Evolutionary conservation across 208 protist genomes (phyloP), one percentile per base, ranked within the genome.

Genomic region (Leishmania mexicana): DNA sequence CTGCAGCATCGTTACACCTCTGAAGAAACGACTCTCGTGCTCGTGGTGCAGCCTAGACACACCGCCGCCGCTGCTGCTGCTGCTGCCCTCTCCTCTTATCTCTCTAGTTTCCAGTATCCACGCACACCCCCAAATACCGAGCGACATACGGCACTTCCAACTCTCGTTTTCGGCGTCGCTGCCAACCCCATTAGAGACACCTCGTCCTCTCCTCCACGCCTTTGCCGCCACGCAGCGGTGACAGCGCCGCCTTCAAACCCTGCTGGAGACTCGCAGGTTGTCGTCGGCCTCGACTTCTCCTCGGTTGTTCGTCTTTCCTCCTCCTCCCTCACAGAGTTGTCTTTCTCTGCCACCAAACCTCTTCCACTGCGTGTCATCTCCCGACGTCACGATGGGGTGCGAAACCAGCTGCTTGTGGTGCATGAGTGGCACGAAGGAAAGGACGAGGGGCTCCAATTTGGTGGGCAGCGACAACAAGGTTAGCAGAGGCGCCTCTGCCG

Each of bases 311-410:
- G 60, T 31, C 58, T 3, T 78, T 47, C 42, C 42, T 47, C 42
- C 42, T 47, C 10, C 45, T 47, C 45, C 45, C 31, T 76, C 17
- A 64, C 68, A 15, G 65, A 38, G 19, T 76, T 65, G 31, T 47
- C 7, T 7, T 3, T n/a, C 67, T 47, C 38, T 72, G 67, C 2
- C 60, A 5, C 71, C 58, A 13, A 38, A 13, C 67, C 21, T 19
- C 38, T 54, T 35, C 11, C 28, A 74, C 35, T 21, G 70, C 70
- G 45, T 53, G n/a, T 74, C 65, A 53, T 81, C 47, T 60, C 74
- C 57, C 42, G 47, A 60, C 42, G 35, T 71, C 17, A 57, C 24
- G 47, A 91, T 91, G 88, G 85, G 85, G 54, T 91, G 88, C 77
- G 73, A 83, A 6, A 15, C 75, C 11, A 89, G 85, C 58, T 78